phyloP scores from a whole-genome alignment of 495 filamentous ascomycete genomes.

The Jackrogersella multiformis region DNA sequence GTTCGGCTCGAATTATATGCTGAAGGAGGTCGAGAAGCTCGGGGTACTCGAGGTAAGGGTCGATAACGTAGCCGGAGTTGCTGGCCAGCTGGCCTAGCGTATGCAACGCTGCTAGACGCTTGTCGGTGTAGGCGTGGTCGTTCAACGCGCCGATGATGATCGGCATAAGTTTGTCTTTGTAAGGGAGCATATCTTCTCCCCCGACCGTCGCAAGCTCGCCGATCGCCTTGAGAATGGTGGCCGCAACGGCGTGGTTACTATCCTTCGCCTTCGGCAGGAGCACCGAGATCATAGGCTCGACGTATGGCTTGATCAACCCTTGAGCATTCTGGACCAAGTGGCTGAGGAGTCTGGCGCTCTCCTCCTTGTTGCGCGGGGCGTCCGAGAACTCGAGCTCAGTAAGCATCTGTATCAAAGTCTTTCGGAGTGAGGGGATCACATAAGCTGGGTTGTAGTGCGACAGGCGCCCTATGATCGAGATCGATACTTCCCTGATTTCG shows the following conservation, averaged over 20 bases:
- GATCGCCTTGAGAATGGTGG: conserved; percentile 90
- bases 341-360: conserved; percentile 92
- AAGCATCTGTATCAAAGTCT: conserved; percentile 92
- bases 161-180: conserved; percentile 89
- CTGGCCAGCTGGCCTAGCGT: conserved; percentile 92
- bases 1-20: conserved; percentile 90
- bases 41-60: conserved; percentile 93
- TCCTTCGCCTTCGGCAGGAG: conserved; percentile 89
- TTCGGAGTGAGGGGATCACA: conserved; percentile 92
- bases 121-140: conserved; percentile 86
- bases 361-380: conserved; percentile 90
- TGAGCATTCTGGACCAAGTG: conserved; percentile 91
- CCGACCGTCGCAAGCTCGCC: conserved; percentile 94
- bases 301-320: conserved; percentile 90
- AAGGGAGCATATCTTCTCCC: conserved; percentile 86
- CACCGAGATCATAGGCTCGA: conserved; percentile 91
- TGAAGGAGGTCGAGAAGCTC: conserved; percentile 90
- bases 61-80: conserved; percentile 96
- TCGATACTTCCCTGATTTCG: conserved; percentile 89
- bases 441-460: conserved; percentile 94
- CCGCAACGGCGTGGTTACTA: conserved; percentile 82
- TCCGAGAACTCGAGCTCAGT: conserved; percentile 97
- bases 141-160: conserved; percentile 92
- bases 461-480: conserved; percentile 93
- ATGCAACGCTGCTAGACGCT: conserved; percentile 88